Percentiles rank a stretch among this genome's conserved stretches.
phyloP scores from a whole-genome alignment of 2,329 filamentous ascomycete species.

The Colletotrichum falcatum region DNA sequence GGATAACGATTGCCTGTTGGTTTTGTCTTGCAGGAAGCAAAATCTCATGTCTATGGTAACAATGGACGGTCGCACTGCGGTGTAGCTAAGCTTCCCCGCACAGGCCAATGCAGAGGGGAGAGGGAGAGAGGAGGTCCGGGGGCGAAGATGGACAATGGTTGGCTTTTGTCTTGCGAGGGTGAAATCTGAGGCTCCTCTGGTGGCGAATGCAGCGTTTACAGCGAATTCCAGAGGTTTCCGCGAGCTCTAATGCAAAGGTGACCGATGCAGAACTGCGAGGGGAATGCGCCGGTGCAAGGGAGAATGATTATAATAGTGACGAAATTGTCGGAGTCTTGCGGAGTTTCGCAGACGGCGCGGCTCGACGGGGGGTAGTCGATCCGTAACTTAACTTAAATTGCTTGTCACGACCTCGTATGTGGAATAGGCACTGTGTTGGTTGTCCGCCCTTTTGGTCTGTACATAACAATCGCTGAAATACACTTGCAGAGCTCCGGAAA shows the following conservation, averaged over 20 bases:
- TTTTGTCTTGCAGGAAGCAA: constrained; percentile 8
- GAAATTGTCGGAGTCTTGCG: constrained; percentile 37
- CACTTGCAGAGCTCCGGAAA: not conserved
- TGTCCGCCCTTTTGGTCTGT: no score
- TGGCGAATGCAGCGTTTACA: not conserved
- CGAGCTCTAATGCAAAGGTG: constrained; percentile 15
- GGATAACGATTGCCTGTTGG: not conserved
- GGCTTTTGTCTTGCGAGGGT: not conserved
- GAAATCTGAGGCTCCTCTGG: not conserved
- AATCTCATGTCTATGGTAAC: constrained; percentile 4
- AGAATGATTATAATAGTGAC: constrained; percentile 10
- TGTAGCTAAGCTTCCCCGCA: constrained; percentile 37
- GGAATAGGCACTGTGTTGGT: no score
- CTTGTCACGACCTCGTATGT: not conserved
- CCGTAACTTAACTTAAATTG: constrained; percentile 22
- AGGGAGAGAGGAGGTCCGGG: not conserved
- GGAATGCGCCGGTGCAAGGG: not conserved
- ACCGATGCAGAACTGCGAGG: constrained; percentile 1
- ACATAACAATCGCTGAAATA: constrained; percentile 6
- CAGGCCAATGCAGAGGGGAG: constrained; percentile 2
- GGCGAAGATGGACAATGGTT: constrained; percentile 1
- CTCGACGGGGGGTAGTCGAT: constrained; percentile 20
- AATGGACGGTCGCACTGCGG: constrained; percentile 10
- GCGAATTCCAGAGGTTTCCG: not conserved
- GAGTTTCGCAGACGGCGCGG: constrained; percentile 23